Evolutionary conservation across 495 filamentous ascomycete species (phyloP).

Genomic region (Aspergillus homomorphus): DNA sequence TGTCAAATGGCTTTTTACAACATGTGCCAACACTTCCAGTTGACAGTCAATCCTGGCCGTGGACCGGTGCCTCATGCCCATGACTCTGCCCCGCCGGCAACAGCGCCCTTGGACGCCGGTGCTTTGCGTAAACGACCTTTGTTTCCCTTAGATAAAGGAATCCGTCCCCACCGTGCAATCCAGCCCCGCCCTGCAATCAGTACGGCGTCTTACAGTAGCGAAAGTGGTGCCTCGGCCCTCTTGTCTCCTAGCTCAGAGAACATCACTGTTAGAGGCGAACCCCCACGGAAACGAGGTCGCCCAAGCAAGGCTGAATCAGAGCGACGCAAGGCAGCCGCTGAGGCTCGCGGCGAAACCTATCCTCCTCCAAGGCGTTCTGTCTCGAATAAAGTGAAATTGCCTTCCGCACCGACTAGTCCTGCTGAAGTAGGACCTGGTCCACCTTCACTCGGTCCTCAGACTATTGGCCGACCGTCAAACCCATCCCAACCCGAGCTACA

Average conservation of each 20-base stretch:
- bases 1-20: slow-evolving; percentile 37
- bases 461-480: slow-evolving; percentile 9
- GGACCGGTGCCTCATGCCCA: slow-evolving; percentile 25
- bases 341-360: slow-evolving; percentile 50
- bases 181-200: slow-evolving; percentile 41
- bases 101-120: slow-evolving; percentile 24
- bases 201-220: slow-evolving; percentile 37
- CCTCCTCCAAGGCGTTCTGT: slow-evolving; percentile 37
- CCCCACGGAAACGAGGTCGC: slow-evolving; percentile 57
- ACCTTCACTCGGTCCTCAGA: slow-evolving; percentile 7
- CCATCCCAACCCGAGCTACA: slow-evolving; percentile 14
- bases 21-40: slow-evolving; percentile 33
- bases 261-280: slow-evolving; percentile 29
- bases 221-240: slow-evolving; percentile 38
- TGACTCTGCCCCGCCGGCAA: slow-evolving; percentile 21
- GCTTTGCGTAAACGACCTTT: slow-evolving; percentile 36
- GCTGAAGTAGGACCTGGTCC: slow-evolving; percentile 14
- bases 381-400: slow-evolving; percentile 31
- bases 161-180: slow-evolving; percentile 35
- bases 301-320: slow-evolving; percentile 58
- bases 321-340: slow-evolving; percentile 48
- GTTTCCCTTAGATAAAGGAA: slow-evolving; percentile 34
- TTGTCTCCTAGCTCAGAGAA: slow-evolving; percentile 35
- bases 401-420: slow-evolving; percentile 36
- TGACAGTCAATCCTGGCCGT: slow-evolving; percentile 24